Evolutionary conservation across 495 filamentous ascomycete genomes (phyloP).

Genomic region (Penicillium antarcticum): DNA sequence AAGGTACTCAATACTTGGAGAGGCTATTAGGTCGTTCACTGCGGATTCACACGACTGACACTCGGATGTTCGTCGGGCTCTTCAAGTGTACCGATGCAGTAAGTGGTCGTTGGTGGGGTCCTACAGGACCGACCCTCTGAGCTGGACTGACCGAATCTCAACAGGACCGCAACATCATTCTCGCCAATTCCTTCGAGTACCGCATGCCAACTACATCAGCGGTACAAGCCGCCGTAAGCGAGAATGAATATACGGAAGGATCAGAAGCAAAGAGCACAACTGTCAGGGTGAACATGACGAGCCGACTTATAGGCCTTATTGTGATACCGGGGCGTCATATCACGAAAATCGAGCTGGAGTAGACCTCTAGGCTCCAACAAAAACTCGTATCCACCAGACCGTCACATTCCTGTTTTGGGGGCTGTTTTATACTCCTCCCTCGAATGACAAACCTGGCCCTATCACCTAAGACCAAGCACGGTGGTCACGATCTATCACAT

Average conservation of each 20-base stretch:
- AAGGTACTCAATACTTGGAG: conserved; percentile 43
- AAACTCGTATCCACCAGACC: conserved; percentile 23
- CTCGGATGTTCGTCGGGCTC: conserved; percentile 80
- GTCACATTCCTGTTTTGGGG: conserved; percentile 14
- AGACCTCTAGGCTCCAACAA: conserved; percentile 30
- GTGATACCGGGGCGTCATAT: conserved; percentile 87
- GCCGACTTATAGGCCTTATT: conserved; percentile 82
- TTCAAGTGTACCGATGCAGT: conserved; percentile 96
- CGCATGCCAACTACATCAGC: conserved; percentile 60
- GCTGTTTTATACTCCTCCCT: background rate
- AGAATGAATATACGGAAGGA: conserved; percentile 21
- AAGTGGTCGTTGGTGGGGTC: conserved; percentile 12
- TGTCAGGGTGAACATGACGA: conserved; percentile 69
- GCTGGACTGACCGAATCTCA: conserved; percentile 1
- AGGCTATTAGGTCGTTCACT: conserved; percentile 53
- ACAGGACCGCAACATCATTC: conserved; percentile 80
- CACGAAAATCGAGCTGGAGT: conserved; percentile 83
- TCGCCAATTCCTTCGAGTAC: conserved; percentile 83
- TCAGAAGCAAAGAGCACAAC: conserved; percentile 21
- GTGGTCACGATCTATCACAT: background rate
- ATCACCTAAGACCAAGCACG: background rate
- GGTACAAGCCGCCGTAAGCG: conserved; percentile 38
- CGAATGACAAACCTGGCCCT: conserved; percentile 9
- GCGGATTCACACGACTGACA: conserved; percentile 78
- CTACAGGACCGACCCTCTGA: background rate